Evolutionary conservation across 106 monocot genomes (phyloP).

Genomic region (Posidonia australis): DNA sequence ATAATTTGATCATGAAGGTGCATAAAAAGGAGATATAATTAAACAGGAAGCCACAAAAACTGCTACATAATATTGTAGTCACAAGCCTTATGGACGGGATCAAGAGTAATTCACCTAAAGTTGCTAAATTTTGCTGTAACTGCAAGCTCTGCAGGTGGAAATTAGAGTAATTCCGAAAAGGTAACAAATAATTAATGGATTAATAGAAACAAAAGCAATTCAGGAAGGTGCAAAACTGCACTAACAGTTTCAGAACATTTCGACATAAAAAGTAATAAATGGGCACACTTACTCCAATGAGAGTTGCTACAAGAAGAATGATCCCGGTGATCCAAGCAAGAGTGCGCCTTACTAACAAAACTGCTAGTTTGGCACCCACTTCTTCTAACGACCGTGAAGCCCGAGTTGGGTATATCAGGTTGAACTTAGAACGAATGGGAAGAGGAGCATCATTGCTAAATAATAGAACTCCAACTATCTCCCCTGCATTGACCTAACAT

Average conservation of each 20-base stretch:
- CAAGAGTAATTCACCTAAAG: too few relatives aligned
- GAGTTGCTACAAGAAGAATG: conserved; percentile 71
- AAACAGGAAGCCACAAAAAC: too few relatives aligned
- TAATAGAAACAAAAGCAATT: too few relatives aligned
- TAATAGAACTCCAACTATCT: conserved; percentile 54
- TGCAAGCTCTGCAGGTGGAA: too few relatives aligned
- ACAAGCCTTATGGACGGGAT: too few relatives aligned
- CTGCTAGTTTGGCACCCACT: conserved; percentile 8
- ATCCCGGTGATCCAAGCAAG: conserved; percentile 96
- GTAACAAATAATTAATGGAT: neutral
- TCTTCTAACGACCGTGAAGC: conserved; percentile 42
- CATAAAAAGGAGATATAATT: too few relatives aligned
- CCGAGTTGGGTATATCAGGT: conserved; percentile 22
- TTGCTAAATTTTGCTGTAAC: too few relatives aligned
- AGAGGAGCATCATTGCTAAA: conserved; percentile 18
- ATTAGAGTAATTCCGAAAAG: neutral
- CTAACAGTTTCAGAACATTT: neutral
- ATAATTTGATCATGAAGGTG: too few relatives aligned
- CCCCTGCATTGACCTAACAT: conserved; percentile 31
- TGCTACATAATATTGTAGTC: too few relatives aligned
- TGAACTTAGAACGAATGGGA: conserved; percentile 19
- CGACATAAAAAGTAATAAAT: neutral
- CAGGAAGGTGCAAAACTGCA: too few relatives aligned
- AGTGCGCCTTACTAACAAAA: conserved; percentile 53
- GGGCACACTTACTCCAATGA: conserved; percentile 54